Conservation (phyloP, 805 yeast species). For the Blastobotrys peoriensis region DNA sequence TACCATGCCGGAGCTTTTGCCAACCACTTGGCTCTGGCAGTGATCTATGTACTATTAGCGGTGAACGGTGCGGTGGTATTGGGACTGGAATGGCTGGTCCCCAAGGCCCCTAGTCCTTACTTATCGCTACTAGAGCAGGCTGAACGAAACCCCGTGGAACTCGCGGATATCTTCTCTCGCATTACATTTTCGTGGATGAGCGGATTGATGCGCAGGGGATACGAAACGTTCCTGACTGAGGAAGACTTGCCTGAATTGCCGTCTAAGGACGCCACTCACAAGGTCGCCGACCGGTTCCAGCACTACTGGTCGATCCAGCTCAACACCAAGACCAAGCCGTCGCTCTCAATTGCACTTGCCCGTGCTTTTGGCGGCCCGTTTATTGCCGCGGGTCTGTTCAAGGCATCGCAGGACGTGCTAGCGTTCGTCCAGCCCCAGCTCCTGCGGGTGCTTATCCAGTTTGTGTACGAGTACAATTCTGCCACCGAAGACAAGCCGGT, state of each 20-base stretch:
- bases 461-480: conserved; percentile 43
- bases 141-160: conserved; percentile 41
- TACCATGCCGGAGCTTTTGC: conserved; percentile 15
- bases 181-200: conserved; percentile 92
- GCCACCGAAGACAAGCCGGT: conserved; percentile 19
- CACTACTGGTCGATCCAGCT: conserved; percentile 56
- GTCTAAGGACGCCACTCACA: conserved; percentile 52
- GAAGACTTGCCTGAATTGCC: conserved; percentile 81
- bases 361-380: conserved; percentile 72
- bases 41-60: conserved; percentile 31
- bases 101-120: conserved; percentile 24
- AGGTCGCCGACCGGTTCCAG: conserved; percentile 44
- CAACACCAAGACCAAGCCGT: conserved; percentile 31
- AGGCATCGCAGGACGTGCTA: conserved; percentile 66
- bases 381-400: conserved; percentile 63
- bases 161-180: conserved; percentile 65
- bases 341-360: conserved; percentile 56
- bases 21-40: conserved; percentile 19
- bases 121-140: conserved; percentile 31
- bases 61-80: conserved; percentile 40
- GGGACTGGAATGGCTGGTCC: conserved; percentile 39
- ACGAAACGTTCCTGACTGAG: conserved; percentile 42
- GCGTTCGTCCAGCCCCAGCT: conserved; percentile 87
- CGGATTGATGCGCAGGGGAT: conserved; percentile 72
- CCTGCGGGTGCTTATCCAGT: conserved; percentile 57